Evolutionary conservation across 2,329 filamentous ascomycete species (phyloP).

Genomic region (Phaeosphaeriaceae sp.): DNA sequence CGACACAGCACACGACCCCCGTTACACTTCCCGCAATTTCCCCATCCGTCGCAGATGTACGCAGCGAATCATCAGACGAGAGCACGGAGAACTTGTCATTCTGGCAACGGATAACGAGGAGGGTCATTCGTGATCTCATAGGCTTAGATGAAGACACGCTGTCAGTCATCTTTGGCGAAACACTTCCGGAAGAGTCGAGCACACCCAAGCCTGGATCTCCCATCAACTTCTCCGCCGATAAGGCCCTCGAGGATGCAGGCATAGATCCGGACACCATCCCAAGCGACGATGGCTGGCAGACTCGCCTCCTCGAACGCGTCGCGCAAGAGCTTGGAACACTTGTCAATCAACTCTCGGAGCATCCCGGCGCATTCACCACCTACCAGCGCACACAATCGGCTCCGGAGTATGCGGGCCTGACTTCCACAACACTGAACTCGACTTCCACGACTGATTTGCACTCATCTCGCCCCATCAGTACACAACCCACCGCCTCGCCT

Average conservation of each 20-base stretch:
- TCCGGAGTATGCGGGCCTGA: slow-evolving; percentile 80
- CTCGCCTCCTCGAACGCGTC: slow-evolving; percentile 80
- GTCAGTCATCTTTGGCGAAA: slow-evolving; percentile 85
- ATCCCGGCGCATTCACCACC: slow-evolving; percentile 87
- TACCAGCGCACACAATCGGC: slow-evolving; percentile 68
- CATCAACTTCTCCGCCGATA: slow-evolving; percentile 23
- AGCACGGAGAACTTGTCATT: slow-evolving; percentile 69
- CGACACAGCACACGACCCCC: slow-evolving; percentile 17
- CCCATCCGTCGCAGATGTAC: slow-evolving; percentile 32
- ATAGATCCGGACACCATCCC: slow-evolving; percentile 40
- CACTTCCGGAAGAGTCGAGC: slow-evolving; percentile 61
- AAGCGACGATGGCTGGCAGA: slow-evolving; percentile 67
- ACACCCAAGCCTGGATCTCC: slow-evolving; percentile 28
- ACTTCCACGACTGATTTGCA: slow-evolving; percentile 27
- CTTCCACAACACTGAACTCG: slow-evolving; percentile 56
- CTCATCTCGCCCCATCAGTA: slow-evolving; percentile 31
- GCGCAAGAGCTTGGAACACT: slow-evolving; percentile 85
- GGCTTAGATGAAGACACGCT: slow-evolving; percentile 88
- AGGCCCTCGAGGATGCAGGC: slow-evolving; percentile 26
- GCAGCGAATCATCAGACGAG: slow-evolving; percentile 48
- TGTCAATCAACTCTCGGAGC: slow-evolving; percentile 81
- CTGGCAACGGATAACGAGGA: slow-evolving; percentile 81
- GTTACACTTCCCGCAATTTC: slow-evolving; percentile 18
- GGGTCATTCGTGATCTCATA: slow-evolving; percentile 86
- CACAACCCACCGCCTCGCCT: slow-evolving; percentile 39